Percentiles rank a stretch among this genome's conserved stretches.
Evolutionary conservation across 208 protist genomes (phyloP).

Genomic region (Herpetomonas samuelpessoai): DNA sequence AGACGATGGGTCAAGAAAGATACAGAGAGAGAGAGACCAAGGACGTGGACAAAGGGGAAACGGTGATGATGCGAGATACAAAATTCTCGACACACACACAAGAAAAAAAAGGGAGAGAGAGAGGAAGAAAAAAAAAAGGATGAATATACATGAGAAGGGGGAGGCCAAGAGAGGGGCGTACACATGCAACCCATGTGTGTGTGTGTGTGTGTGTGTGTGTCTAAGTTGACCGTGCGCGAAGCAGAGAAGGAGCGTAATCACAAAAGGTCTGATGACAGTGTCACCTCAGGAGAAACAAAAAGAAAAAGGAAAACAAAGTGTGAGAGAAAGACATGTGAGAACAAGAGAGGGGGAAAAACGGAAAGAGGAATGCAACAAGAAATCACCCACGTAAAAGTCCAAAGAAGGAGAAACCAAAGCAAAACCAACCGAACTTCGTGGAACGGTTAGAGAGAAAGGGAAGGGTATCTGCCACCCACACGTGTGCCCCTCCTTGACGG

Average conservation of each 20-base stretch:
- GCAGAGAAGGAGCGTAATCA: not conserved
- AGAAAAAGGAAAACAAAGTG: not conserved
- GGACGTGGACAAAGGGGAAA: too few relatives aligned
- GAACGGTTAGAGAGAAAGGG: too few relatives aligned
- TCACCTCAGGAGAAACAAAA: not conserved
- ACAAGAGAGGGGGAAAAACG: not conserved
- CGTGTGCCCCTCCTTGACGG: too few relatives aligned
- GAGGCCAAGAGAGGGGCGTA: slow-evolving; percentile 1
- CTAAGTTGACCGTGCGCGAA: not conserved
- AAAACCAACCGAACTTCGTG: not conserved
- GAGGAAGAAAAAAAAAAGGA: not conserved
- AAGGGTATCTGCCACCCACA: too few relatives aligned
- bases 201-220: not conserved
- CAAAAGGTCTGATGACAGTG: not conserved
- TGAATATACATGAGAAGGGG: not conserved
- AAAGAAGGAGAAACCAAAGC: slow-evolving; percentile 3
- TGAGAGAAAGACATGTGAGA: not conserved
- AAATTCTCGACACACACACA: not conserved
- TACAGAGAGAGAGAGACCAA: too few relatives aligned
- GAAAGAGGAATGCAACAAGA: not conserved
- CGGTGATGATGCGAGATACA: too few relatives aligned
- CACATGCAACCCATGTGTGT: not conserved
- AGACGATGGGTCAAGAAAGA: not conserved
- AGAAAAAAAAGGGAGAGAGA: not conserved
- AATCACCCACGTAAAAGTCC: not conserved